phyloP scores from a whole-genome alignment of 441 rosid species.

The Adansonia rubrostipa region DNA sequence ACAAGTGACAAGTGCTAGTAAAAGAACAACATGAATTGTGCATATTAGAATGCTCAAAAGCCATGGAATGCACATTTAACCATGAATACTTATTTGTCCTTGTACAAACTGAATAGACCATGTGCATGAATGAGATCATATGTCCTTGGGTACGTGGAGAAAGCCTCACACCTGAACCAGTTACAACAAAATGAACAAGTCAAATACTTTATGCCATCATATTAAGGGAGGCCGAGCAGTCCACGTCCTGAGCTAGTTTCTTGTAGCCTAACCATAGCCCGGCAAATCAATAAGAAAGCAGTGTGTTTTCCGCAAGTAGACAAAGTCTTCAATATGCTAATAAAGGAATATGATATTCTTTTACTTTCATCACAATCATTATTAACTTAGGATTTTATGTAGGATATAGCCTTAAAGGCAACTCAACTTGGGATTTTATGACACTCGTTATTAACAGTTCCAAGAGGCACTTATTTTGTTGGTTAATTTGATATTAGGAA shows the following conservation, averaged over 20 bases:
- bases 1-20: background rate
- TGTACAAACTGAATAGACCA: slow-evolving; percentile 64
- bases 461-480: background rate
- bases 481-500: background rate
- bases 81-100: slow-evolving; percentile 53
- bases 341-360: background rate
- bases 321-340: background rate
- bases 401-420: background rate
- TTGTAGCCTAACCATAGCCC: background rate
- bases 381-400: no score
- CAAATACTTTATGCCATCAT: slow-evolving; percentile 4
- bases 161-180: slow-evolving; percentile 71
- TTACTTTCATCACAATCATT: background rate
- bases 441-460: background rate
- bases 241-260: background rate
- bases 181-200: background rate
- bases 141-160: slow-evolving; percentile 81
- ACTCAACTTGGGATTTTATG: background rate
- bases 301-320: background rate
- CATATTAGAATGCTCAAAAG: background rate
- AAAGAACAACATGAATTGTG: background rate
- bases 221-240: background rate
- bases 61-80: slow-evolving; percentile 16
- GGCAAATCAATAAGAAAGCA: background rate
- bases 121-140: slow-evolving; percentile 71